Base-by-base conservation (phyloP, 164 flowering plant genomes). In the Magnolia sinica region DNA sequence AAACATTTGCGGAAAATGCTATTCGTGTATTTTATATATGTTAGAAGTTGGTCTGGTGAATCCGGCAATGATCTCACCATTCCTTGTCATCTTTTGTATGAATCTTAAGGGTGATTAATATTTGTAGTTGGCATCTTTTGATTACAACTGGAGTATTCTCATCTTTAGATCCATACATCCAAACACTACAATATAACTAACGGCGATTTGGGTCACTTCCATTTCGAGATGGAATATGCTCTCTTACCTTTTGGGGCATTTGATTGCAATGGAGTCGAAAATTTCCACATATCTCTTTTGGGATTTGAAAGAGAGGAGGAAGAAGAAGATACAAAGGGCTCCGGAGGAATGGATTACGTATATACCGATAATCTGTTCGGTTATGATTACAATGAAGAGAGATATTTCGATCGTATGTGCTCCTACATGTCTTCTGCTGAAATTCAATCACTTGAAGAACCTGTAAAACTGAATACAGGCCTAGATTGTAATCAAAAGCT, bases 391-490 rank as follows among this genome's bases (percentile, higher is more conserved):
- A 63, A 45, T 29, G 78, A 72, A 16, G 81, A 71, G 16, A 73
- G 64, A 7, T 31, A 69, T 13, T n/a, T 73, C 18, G 51, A 29
- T 74, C 79, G 78, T 69, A 37, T 80, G 4, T 68, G 61, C 9
- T 74, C 79, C 63, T 66, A 78, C 73, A 45, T 50, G 7, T 70
- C 50, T 52, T 76, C 79, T 31, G 76, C 79, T 6, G 75, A 78
- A n/a, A n/a, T 80, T 52, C 76, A 86, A 61, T 49, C 73, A 13
- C 24, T 72, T 64, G 68, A 82, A 51, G 83, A 79, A 49, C 74
- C 75, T n/a, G 24, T 70, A 9, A 24, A 64, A 49, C 58, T 72
- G 3, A 68, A 66, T 31, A n/a, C 73, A 3, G 64, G 51, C 64
- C 78, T 68, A 45, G 27, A 23, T 9, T 68, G 16, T 11, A 7